Percentiles rank a stretch among this genome's conserved stretches.
phyloP scores from a whole-genome alignment of 2,329 filamentous ascomycete genomes.

The Talaromyces sp. region DNA sequence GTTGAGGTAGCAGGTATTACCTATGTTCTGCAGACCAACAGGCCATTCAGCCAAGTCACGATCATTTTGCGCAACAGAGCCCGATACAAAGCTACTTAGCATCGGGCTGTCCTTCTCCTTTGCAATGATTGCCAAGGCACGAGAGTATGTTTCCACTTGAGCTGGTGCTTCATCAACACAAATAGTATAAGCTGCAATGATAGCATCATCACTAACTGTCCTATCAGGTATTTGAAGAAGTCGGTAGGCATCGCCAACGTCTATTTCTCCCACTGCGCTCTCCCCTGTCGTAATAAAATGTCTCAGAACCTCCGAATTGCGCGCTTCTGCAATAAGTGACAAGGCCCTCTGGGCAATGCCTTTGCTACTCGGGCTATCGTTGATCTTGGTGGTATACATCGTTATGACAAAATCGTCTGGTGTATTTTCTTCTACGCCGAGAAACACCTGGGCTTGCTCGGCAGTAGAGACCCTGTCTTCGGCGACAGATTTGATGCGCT shows the following conservation, averaged over 20 bases:
- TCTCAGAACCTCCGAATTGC: conserved; percentile 51
- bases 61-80: conserved; percentile 23
- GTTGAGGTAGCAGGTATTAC: conserved; percentile 97
- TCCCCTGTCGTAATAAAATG: conserved; percentile 51
- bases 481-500: conserved; percentile 53
- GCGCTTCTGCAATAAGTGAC: conserved; percentile 52
- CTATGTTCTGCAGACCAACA: conserved; percentile 85
- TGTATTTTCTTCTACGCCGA: conserved; percentile 48
- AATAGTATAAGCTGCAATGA: conserved; percentile 45
- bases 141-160: conserved; percentile 41
- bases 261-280: conserved; percentile 48
- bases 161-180: conserved; percentile 37
- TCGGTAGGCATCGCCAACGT: conserved; percentile 49
- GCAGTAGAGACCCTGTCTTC: conserved; percentile 56
- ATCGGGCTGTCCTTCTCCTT: conserved; percentile 35
- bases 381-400: conserved; percentile 53
- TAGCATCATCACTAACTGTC: conserved; percentile 46
- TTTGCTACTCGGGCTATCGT: conserved; percentile 46
- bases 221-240: conserved; percentile 50
- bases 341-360: conserved; percentile 52
- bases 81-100: conserved; percentile 29
- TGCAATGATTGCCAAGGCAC: conserved; percentile 45
- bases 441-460: conserved; percentile 58
- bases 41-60: conserved; percentile 55
- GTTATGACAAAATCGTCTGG: conserved; percentile 55